Evolutionary conservation across 2,329 filamentous ascomycete species (phyloP).

Genomic region (Elsinoe necatrix): DNA sequence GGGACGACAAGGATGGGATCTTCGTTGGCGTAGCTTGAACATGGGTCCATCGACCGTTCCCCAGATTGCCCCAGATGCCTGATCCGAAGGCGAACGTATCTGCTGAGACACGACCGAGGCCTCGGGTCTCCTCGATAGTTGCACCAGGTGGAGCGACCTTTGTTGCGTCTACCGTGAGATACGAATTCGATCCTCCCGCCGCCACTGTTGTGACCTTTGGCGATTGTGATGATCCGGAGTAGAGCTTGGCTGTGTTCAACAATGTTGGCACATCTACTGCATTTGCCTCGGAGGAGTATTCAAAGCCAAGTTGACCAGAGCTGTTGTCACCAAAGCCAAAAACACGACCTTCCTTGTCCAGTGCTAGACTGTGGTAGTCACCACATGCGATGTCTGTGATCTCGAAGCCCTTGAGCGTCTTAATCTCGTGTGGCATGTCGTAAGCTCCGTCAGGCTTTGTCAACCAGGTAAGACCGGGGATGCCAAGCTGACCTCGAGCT

Average conservation of each 20-base stretch:
- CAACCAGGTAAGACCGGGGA: conserved; percentile 72
- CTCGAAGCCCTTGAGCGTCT: conserved; percentile 59
- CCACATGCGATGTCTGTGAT: conserved; percentile 71
- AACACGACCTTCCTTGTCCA: conserved; percentile 66
- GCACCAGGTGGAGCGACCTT: conserved; percentile 39
- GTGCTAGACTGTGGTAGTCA: conserved; percentile 74
- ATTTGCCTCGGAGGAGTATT: conserved; percentile 53
- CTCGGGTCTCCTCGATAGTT: conserved; percentile 28
- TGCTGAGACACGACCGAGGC: conserved; percentile 51
- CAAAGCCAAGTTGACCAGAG: conserved; percentile 82
- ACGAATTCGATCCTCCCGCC: conserved; percentile 80
- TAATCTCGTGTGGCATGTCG: conserved; percentile 74
- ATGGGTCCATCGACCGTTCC: conserved; percentile 84
- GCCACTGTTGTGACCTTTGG: conserved; percentile 67
- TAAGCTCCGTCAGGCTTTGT: conserved; percentile 69
- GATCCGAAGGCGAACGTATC: conserved; percentile 84
- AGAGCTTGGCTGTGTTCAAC: conserved; percentile 63
- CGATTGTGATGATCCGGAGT: conserved; percentile 54
- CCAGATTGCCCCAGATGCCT: conserved; percentile 74
- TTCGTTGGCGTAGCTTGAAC: conserved; percentile 68
- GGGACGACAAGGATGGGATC: conserved; percentile 70
- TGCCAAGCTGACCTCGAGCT: conserved; percentile 73
- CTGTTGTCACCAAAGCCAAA: conserved; percentile 90
- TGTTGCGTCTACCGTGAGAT: conserved; percentile 74
- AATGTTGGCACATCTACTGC: conserved; percentile 61